These are phyloP conservation scores for Aspergillus homomorphus DNA, from an alignment of 495 filamentous ascomycete species.

Conservation along the genomic window DNA sequence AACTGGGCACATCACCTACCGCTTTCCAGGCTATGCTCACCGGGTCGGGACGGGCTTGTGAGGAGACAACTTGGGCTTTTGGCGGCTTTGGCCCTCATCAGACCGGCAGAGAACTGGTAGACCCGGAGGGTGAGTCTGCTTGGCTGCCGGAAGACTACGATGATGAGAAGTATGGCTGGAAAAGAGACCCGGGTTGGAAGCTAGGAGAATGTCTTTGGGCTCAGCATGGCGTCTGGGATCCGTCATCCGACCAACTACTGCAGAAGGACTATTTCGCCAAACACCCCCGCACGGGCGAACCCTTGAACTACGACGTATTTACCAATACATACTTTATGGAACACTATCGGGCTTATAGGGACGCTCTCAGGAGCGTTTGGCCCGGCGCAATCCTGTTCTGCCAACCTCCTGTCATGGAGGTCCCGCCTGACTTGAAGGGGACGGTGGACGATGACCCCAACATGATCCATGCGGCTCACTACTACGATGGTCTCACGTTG, in stretches of 20 bases:
- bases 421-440: slow-evolving; percentile 84
- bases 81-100: slow-evolving; percentile 89
- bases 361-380: slow-evolving; percentile 71
- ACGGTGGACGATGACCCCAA: slow-evolving; percentile 84
- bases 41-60: slow-evolving; percentile 84
- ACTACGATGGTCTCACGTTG: slow-evolving; percentile 92
- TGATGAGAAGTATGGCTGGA: slow-evolving; percentile 87
- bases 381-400: slow-evolving; percentile 82
- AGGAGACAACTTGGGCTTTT: slow-evolving; percentile 89
- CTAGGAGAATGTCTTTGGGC: slow-evolving; percentile 94
- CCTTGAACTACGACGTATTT: slow-evolving; percentile 76
- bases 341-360: slow-evolving; percentile 72
- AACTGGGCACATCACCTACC: slow-evolving; percentile 91
- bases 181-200: slow-evolving; percentile 82
- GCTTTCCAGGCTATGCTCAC: slow-evolving; percentile 91
- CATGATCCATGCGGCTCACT: slow-evolving; percentile 92
- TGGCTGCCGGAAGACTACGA: slow-evolving; percentile 82
- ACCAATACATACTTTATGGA: slow-evolving; percentile 87
- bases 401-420: slow-evolving; percentile 87
- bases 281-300: slow-evolving; percentile 64
- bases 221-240: slow-evolving; percentile 95
- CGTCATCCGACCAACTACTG: slow-evolving; percentile 68
- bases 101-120: slow-evolving; percentile 75
- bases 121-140: slow-evolving; percentile 78
- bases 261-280: slow-evolving; percentile 87